Evolutionary conservation across 2,329 filamentous ascomycete genomes (phyloP).

Genomic region (Pezicula neosporulosa): DNA sequence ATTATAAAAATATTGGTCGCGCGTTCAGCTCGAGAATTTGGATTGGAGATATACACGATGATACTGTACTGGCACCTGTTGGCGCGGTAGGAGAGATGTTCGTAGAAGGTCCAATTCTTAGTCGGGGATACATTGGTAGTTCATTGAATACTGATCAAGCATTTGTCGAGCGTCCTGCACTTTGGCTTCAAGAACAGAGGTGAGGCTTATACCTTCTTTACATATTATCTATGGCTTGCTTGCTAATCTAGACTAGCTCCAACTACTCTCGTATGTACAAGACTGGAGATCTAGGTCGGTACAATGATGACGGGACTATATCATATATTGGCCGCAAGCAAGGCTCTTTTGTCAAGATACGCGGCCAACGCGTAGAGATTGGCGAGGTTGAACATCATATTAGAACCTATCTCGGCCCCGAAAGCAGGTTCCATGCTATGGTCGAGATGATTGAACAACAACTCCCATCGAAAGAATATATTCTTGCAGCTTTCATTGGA

Average conservation of each 20-base stretch:
- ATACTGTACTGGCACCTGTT: slow-evolving; percentile 1
- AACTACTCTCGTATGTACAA: background rate
- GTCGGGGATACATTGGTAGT: slow-evolving; percentile 9
- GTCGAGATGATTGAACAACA: too few relatives aligned
- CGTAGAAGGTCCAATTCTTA: slow-evolving; percentile 9
- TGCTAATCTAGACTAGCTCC: too few relatives aligned
- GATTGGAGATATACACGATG: slow-evolving; percentile 5
- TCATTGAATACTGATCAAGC: slow-evolving; percentile 3
- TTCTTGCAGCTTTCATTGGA: background rate
- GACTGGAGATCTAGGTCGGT: background rate
- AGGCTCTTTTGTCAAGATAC: slow-evolving; percentile 46
- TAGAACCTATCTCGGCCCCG: background rate
- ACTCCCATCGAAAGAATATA: too few relatives aligned
- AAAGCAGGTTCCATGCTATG: background rate
- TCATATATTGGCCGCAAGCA: slow-evolving; percentile 1
- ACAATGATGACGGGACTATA: background rate
- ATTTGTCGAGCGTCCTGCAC: slow-evolving; percentile 10
- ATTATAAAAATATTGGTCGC: slow-evolving; percentile 1
- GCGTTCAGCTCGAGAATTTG: background rate
- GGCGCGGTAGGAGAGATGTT: slow-evolving; percentile 9
- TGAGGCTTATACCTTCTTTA: too few relatives aligned
- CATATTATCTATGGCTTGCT: too few relatives aligned
- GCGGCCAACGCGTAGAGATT: slow-evolving; percentile 61
- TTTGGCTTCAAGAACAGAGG: slow-evolving; percentile 10
- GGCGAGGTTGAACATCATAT: slow-evolving; percentile 47